phyloP scores from a whole-genome alignment of 768 basidiomycete species.

The Lepiota venenata region DNA sequence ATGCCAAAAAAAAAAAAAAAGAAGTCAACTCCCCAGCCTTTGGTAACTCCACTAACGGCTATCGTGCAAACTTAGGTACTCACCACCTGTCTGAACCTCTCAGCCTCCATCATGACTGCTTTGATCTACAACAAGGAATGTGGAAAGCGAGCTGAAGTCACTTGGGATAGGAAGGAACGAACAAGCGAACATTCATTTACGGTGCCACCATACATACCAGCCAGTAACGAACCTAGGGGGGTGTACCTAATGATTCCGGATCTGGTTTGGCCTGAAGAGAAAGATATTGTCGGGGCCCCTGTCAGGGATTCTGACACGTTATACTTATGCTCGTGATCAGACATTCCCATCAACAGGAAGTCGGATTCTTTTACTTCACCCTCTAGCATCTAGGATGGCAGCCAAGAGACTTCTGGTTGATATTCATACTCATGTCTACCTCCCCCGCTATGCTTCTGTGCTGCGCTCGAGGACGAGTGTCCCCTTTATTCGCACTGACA shows the following conservation, averaged over 20 bases:
- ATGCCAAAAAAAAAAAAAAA: not conserved
- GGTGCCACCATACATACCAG: not conserved
- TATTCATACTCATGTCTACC: conserved; percentile 84
- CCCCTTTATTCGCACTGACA: conserved; percentile 60
- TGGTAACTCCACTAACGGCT: not conserved
- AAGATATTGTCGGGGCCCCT: no score
- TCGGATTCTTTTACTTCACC: not conserved
- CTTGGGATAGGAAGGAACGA: not conserved
- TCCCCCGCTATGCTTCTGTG: conserved; percentile 72
- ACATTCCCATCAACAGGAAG: not conserved
- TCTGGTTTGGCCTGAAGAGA: not conserved
- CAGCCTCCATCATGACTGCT: not conserved
- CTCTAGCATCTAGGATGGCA: conserved; percentile 8
- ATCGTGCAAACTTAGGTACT: not conserved
- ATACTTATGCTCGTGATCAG: not conserved
- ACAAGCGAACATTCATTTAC: not conserved
- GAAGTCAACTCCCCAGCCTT: not conserved
- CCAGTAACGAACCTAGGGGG: conserved; percentile 1
- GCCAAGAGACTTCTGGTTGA: conserved; percentile 56
- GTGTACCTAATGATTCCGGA: conserved; percentile 2
- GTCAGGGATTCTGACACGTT: not conserved
- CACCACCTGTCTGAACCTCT: conserved; percentile 3
- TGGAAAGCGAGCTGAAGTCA: not conserved
- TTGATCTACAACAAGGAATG: not conserved
- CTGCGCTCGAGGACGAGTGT: conserved; percentile 60